Base-by-base conservation (phyloP, 352 stramenopile species). In the Phytophthora chlamydospora region DNA sequence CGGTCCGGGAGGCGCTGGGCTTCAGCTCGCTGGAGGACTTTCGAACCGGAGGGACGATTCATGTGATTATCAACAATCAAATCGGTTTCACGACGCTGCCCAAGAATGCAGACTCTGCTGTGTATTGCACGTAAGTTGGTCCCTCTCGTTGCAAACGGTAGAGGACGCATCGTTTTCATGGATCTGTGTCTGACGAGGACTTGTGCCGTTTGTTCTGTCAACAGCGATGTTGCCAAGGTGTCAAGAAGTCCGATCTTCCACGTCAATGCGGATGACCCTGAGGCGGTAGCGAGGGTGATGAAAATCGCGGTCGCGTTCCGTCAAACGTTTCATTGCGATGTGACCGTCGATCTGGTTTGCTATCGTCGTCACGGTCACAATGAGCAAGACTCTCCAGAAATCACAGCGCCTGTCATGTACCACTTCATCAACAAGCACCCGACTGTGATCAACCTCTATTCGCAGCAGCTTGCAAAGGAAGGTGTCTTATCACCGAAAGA, bases 41-140 rank as follows among this genome's bases (percentile, higher is more conserved):
- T 75, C 88, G 89, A 55, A 98, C 97, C 10, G 97, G 97, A 40
- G 98, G 98, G 43, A 99, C 97, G 12, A 96, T 99, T 63, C 97
- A 99, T 74, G 91, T 99, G 13, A 96, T 99, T 62, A 97, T 99
- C 54, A 99, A 99, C 81, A 99, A 99, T 68, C 95, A 98, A 74
- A 95, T 97, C 19, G 91, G 88, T 13, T 99, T 99, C 75, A 99
- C 98, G n/a, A 99, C 97, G 8, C 86, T 99, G 61, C 97, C 97
- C 13, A 97, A 97, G 65, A 93, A 99, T 66, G 95, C 88, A 42
- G 90, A 98, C 45, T 99, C 96, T 10, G 98, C 97, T 6, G 85
- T 96, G 6, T 99, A 99, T 76, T 98, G 93, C 71, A 98, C 78
- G 78, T 85, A 75, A 6, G 61, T 55, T 51, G 9, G 27, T 8